A percentile compares a stretch with the other conserved stretches of the same genome.
Conservation (phyloP, 306 rosid species). For the Malus fusca region DNA sequence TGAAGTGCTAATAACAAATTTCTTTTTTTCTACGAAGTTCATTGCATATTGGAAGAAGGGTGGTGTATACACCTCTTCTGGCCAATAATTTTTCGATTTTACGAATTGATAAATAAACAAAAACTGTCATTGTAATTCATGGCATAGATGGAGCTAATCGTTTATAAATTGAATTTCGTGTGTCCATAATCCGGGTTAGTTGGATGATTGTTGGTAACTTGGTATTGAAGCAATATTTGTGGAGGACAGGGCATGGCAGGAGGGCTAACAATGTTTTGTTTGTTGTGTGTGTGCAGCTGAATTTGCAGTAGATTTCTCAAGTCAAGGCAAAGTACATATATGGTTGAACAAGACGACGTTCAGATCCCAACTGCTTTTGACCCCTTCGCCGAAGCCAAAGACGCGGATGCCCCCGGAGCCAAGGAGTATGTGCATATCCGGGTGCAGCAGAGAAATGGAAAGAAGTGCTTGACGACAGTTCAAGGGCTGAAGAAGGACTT, state of each 20-base stretch:
- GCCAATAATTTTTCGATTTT: no score
- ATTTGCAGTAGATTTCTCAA: background rate
- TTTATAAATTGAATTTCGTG: background rate
- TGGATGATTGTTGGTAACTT: background rate
- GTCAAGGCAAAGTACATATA: slow-evolving; percentile 52
- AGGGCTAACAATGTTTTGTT: background rate
- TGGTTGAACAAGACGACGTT: slow-evolving; percentile 58
- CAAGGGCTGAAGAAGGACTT: background rate
- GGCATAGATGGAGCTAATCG: background rate
- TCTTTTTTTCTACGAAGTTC: no score
- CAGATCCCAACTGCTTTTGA: slow-evolving; percentile 21
- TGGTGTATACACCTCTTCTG: no score
- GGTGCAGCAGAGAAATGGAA: background rate
- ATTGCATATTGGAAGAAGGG: no score
- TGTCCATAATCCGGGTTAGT: background rate
- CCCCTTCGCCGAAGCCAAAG: background rate
- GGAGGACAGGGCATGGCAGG: no score
- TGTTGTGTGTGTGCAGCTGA: background rate
- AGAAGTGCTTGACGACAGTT: background rate
- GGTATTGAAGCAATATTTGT: background rate
- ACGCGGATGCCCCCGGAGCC: background rate
- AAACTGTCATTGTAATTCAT: background rate
- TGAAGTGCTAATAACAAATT: no score
- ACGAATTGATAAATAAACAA: no score
- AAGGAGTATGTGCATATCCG: background rate